phyloP scores from a whole-genome alignment of 306 rosid genomes.

The Sechiopsis laciniata region DNA sequence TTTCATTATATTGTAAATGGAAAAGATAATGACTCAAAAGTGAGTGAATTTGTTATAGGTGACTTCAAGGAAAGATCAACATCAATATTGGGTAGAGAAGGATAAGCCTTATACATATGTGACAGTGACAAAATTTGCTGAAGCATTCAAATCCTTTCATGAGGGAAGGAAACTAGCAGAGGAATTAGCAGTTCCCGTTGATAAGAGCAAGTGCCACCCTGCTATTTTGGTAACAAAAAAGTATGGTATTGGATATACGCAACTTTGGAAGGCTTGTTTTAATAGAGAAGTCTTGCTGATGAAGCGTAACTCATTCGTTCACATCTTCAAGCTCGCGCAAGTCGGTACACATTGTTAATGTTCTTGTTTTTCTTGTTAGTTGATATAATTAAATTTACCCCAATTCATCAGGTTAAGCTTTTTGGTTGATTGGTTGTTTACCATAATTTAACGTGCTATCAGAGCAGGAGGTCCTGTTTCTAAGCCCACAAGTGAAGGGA shows the following conservation, averaged over 20 bases:
- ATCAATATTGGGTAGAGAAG: constrained; percentile 36
- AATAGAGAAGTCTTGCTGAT: constrained; percentile 39
- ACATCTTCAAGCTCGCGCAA: constrained; percentile 34
- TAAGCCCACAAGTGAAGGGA: too few species aligned
- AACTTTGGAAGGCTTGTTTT: constrained; percentile 38
- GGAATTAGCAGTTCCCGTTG: constrained; percentile 36
- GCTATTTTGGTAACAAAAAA: constrained; percentile 32
- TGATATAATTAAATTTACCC: too few species aligned
- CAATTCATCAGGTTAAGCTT: too few species aligned
- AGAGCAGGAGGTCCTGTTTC: too few species aligned
- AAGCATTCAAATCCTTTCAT: constrained; percentile 33
- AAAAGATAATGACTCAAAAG: not conserved
- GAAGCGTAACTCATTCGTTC: constrained; percentile 39
- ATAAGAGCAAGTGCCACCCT: constrained; percentile 39
- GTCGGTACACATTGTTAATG: constrained; percentile 23
- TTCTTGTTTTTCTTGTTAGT: not conserved
- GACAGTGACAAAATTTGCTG: constrained; percentile 30
- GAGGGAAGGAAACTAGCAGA: constrained; percentile 30
- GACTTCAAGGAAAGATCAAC: constrained; percentile 46
- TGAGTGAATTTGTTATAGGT: constrained; percentile 32
- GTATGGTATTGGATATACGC: constrained; percentile 29
- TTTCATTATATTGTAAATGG: not conserved
- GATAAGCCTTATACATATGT: constrained; percentile 32
- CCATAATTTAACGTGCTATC: too few species aligned
- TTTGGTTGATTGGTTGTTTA: too few species aligned